Evolutionary conservation across 768 basidiomycete genomes (phyloP).

Genomic region (Roridomyces roridus): DNA sequence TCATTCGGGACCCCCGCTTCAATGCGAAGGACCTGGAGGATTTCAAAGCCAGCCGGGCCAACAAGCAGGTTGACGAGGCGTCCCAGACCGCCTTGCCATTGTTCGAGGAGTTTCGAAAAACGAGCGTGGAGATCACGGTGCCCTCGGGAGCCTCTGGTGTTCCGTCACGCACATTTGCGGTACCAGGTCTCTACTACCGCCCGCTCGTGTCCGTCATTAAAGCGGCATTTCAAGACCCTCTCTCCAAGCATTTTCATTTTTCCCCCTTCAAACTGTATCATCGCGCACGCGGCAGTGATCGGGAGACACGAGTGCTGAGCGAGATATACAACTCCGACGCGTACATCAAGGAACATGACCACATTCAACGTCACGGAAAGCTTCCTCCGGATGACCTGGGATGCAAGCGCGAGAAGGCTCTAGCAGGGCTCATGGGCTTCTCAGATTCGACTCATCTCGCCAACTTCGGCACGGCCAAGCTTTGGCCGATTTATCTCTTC

Average conservation of each 20-base stretch:
- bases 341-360: slow-evolving; percentile 25
- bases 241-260: slow-evolving; percentile 28
- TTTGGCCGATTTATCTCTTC: slow-evolving; percentile 30
- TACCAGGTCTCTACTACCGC: slow-evolving; percentile 34
- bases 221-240: slow-evolving; percentile 24
- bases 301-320: slow-evolving; percentile 15
- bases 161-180: slow-evolving; percentile 25
- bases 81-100: slow-evolving; percentile 9
- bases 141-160: slow-evolving; percentile 27
- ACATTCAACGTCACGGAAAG: slow-evolving; percentile 23
- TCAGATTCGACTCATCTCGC: slow-evolving; percentile 30
- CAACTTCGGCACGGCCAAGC: slow-evolving; percentile 25
- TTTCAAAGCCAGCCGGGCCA: slow-evolving; percentile 23
- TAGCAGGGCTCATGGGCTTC: slow-evolving; percentile 24
- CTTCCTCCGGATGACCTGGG: slow-evolving; percentile 19
- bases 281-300: neutral
- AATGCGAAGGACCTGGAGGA: slow-evolving; percentile 6
- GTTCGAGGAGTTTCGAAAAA: slow-evolving; percentile 18
- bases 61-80: slow-evolving; percentile 20
- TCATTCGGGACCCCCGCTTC: slow-evolving; percentile 22
- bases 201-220: slow-evolving; percentile 31
- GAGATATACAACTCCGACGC: slow-evolving; percentile 29
- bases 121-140: slow-evolving; percentile 32
- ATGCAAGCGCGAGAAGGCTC: slow-evolving; percentile 26
- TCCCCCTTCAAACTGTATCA: slow-evolving; percentile 31